Evolutionary conservation across 2,329 filamentous ascomycete genomes (phyloP), one percentile per base, ranked within the genome.

Genomic region (Incumbomyces lentus): DNA sequence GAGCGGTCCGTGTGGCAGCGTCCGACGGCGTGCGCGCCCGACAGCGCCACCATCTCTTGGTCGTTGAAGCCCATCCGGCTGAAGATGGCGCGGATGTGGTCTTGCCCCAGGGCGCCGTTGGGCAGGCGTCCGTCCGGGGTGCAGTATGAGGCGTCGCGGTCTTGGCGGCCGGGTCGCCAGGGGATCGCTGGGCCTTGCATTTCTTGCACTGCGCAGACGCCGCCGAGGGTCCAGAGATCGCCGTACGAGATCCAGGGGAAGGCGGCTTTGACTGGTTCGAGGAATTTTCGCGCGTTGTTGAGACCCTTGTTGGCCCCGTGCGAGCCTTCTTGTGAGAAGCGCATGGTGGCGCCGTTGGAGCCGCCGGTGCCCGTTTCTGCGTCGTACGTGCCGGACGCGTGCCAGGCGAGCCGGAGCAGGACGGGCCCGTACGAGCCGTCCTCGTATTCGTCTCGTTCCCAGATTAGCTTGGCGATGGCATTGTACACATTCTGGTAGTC

Each of bases 401-500:
- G 92, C 90, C 92, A 96, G 52, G 87, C 90, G 57, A 96, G 78
- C 60, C 90, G 81, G 54, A 96, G 70, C 47, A 96, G 74, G 51
- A 96, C 88, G 22, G 90, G 92, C 48, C 88, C 90, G 64, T 93
- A 96, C 72, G 84, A 92, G 58, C 92, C 90, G 66, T 98, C 90
- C 61, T 96, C 90, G 65, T 96, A 96, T 56, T 95, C 84, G 58
- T 92, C 86, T 63, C 94, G 81, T 70, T 95, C 86, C 67, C 92
- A 82, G 46, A 96, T 73, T 51, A 75, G 75, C 61, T 73, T 69
- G 46, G 90, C 89, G 58, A 96, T 81, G 62, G 82, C 82, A 65
- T 95, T 78, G 73, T 96, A 96, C 45, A 96, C 86, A 68, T 86
- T 84, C 74, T 95, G 88, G 74, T 95, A 96, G 69, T 98, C 88